A percentile compares a stretch with the other conserved stretches of the same genome.
Evolutionary conservation across 495 filamentous ascomycete genomes (phyloP).

Genomic region (Jackrogersella multiformis): DNA sequence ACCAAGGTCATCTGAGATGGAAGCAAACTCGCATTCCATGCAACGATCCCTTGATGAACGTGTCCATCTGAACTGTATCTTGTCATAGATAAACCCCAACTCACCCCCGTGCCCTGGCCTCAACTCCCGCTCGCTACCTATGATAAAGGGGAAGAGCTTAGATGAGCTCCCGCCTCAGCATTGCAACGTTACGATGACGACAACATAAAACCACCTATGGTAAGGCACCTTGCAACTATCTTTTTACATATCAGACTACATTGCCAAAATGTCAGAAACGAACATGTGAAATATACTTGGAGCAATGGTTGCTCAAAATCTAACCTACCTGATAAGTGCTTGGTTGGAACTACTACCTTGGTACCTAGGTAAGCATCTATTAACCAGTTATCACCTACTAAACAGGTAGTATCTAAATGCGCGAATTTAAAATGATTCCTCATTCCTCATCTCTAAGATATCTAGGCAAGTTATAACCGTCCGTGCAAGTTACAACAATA

Average conservation of each 20-base stretch:
- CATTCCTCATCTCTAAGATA: not conserved
- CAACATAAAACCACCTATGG: conserved; percentile 7
- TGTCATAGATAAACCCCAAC: conserved; percentile 31
- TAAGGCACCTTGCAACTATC: conserved; percentile 8
- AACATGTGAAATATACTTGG: not conserved
- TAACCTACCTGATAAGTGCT: not conserved
- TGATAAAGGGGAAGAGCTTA: conserved; percentile 8
- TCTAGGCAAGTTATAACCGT: not conserved
- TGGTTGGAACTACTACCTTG: not conserved
- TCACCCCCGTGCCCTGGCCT: conserved; percentile 12
- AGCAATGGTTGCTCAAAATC: not conserved
- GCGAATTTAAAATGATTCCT: not conserved
- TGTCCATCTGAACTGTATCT: conserved; percentile 21
- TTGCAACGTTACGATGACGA: conserved; percentile 39
- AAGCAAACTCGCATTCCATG: conserved; percentile 31
- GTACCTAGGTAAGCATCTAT: not conserved
- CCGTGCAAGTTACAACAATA: not conserved
- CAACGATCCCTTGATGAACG: conserved; percentile 32
- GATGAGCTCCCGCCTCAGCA: conserved; percentile 14
- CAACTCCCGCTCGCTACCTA: conserved; percentile 13
- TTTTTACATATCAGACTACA: conserved; percentile 10
- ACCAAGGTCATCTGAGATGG: conserved; percentile 35
- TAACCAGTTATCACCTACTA: conserved; percentile 16
- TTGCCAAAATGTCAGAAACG: not conserved
- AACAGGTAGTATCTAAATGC: conserved; percentile 6